These are phyloP conservation scores for Paecilomyces sp. DNA, from an alignment of 2,329 filamentous ascomycete species.

Conservation along the genomic window DNA sequence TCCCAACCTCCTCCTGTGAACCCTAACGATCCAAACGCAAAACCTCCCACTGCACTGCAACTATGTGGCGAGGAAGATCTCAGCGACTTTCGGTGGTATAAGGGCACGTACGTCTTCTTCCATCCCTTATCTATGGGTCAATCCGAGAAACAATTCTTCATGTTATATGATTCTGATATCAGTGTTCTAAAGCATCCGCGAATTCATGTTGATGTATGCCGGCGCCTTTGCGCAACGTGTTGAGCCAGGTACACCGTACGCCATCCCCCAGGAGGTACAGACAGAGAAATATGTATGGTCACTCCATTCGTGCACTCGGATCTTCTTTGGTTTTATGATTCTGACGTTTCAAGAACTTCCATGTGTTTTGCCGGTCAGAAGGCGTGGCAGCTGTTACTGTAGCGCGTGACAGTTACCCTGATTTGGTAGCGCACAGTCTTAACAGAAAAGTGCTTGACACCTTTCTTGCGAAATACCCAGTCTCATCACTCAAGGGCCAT, in stretches of 20 bases:
- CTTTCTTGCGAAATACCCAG: conserved; percentile 70
- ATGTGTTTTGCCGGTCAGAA: conserved; percentile 65
- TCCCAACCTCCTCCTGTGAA: too few species aligned
- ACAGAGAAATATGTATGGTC: conserved; percentile 8
- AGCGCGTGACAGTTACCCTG: conserved; percentile 66
- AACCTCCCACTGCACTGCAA: too few species aligned
- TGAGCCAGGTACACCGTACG: conserved; percentile 70
- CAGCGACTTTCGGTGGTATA: conserved; percentile 73
- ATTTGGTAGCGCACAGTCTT: conserved; percentile 75
- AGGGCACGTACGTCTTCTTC: conserved; percentile 52
- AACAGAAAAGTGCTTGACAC: conserved; percentile 83
- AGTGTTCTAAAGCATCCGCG: conserved; percentile 39
- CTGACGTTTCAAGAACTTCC: conserved; percentile 36
- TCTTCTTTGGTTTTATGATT: not conserved
- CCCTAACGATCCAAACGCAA: too few species aligned
- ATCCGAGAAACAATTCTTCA: not conserved
- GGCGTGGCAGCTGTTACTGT: conserved; percentile 72
- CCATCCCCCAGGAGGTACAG: conserved; percentile 55
- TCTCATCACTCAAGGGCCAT: conserved; percentile 56
- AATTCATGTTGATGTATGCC: conserved; percentile 79
- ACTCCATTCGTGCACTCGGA: not conserved
- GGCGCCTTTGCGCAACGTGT: conserved; percentile 85
- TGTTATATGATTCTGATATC: conserved; percentile 1
- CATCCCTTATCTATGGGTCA: not conserved
- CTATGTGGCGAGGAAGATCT: conserved; percentile 69